Percentiles rank a stretch among this genome's conserved stretches.
These are phyloP conservation scores for Cornus kousa DNA, from an alignment of 148 eudicot species.

Conservation along the genomic window DNA sequence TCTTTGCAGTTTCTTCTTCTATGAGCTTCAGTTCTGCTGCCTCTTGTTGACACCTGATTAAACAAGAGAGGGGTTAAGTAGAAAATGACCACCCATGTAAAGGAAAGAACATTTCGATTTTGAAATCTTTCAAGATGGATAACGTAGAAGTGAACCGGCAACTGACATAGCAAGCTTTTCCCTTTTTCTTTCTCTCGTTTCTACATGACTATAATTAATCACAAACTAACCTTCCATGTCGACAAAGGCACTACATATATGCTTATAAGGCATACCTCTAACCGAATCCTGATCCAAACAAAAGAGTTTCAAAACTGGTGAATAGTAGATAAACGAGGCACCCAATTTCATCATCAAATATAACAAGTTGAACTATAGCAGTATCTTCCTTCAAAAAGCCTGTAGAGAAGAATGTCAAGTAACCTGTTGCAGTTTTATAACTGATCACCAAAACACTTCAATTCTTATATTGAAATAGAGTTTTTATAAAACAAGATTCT, in stretches of 20 bases:
- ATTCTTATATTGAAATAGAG: conserved; percentile 21
- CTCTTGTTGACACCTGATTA: conserved; percentile 83
- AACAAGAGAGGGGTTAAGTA: conserved; percentile 29
- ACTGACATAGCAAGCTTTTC: background rate
- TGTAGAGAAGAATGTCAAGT: conserved; percentile 88
- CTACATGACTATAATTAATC: conserved; percentile 31
- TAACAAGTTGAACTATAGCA: conserved; percentile 87
- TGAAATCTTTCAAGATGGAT: conserved; percentile 21
- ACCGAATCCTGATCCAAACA: conserved; percentile 92
- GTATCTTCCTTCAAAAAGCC: conserved; percentile 92
- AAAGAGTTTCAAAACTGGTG: conserved; percentile 82
- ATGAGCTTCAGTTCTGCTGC: conserved; percentile 81
- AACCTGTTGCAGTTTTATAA: conserved; percentile 69
- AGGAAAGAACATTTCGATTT: conserved; percentile 10
- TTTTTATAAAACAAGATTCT: conserved; percentile 24
- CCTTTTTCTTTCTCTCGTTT: conserved; percentile 11
- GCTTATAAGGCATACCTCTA: conserved; percentile 97
- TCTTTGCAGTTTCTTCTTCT: conserved; percentile 86
- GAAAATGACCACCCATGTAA: conserved; percentile 12
- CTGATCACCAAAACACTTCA: conserved; percentile 46
- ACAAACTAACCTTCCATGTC: conserved; percentile 62
- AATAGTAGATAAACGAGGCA: conserved; percentile 92
- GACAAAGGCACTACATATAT: conserved; percentile 42
- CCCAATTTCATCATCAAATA: conserved; percentile 85
- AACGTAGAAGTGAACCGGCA: conserved; percentile 22